Conservation (phyloP, 2,329 filamentous ascomycete genomes). For the Fusarium armeniacum region DNA sequence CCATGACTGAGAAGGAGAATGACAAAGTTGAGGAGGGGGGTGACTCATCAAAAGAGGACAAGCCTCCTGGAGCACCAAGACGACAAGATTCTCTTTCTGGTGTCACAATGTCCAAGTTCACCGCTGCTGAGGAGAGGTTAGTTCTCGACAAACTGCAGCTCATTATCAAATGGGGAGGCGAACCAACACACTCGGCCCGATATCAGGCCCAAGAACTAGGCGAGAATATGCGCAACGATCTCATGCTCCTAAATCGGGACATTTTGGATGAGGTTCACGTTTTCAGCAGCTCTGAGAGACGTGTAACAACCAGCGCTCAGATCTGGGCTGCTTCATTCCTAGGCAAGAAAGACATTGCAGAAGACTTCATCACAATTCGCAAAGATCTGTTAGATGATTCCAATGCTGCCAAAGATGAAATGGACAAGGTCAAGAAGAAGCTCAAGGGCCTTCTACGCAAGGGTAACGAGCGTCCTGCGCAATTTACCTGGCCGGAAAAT, state of each 20-base stretch:
- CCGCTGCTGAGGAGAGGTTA: constrained; percentile 91
- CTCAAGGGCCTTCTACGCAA: constrained; percentile 91
- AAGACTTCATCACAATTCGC: constrained; percentile 89
- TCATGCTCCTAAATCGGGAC: constrained; percentile 92
- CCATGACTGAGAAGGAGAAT: constrained; percentile 50
- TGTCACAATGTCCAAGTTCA: constrained; percentile 92
- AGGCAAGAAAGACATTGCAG: constrained; percentile 84
- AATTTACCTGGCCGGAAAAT: constrained; percentile 98
- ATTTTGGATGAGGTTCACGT: constrained; percentile 93
- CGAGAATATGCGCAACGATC: constrained; percentile 94
- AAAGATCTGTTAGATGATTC: constrained; percentile 98
- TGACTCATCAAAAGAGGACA: constrained; percentile 43
- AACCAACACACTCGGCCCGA: constrained; percentile 95
- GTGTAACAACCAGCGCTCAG: constrained; percentile 95
- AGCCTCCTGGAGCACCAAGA: constrained; percentile 60
- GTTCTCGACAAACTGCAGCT: constrained; percentile 96
- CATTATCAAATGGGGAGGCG: constrained; percentile 99
- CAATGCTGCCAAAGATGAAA: constrained; percentile 98
- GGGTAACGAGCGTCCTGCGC: constrained; percentile 91
- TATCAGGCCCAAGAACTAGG: constrained; percentile 97
- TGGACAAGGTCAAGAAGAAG: constrained; percentile 99
- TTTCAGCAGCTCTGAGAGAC: constrained; percentile 94
- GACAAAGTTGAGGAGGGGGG: constrained; percentile 43
- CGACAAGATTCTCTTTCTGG: constrained; percentile 89
- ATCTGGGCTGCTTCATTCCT: constrained; percentile 95